phyloP scores from a whole-genome alignment of 2,329 filamentous ascomycete species.

The Cladosporium halotolerans region DNA sequence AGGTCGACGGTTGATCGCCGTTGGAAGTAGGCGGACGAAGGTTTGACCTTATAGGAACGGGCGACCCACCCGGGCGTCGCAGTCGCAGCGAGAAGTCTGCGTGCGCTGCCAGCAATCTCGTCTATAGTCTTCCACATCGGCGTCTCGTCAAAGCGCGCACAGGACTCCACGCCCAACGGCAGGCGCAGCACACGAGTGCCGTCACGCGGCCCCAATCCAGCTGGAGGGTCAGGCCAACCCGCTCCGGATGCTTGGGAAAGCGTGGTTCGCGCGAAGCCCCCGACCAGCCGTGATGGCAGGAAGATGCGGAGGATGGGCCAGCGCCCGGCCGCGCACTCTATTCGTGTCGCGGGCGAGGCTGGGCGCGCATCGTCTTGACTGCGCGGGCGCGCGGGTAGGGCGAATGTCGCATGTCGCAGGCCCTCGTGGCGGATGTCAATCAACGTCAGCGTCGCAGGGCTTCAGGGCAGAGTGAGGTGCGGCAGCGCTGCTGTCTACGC shows the following conservation, averaged over 20 bases:
- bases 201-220: constrained; percentile 4
- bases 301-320: too few species aligned
- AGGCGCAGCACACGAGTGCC: constrained; percentile 3
- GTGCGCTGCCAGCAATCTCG: constrained; percentile 9
- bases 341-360: constrained; percentile 3
- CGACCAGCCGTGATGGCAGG: too few species aligned
- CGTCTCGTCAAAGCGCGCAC: constrained; percentile 8
- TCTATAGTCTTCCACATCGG: constrained; percentile 7
- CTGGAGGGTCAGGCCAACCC: not conserved
- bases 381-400: too few species aligned
- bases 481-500: constrained; percentile 7
- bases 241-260: too few species aligned
- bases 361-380: not conserved
- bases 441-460: not conserved
- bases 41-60: too few species aligned
- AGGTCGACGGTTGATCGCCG: too few species aligned
- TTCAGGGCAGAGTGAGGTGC: constrained; percentile 1
- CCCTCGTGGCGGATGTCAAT: not conserved
- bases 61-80: not conserved
- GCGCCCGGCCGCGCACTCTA: not conserved
- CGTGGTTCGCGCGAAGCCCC: too few species aligned
- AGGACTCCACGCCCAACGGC: not conserved
- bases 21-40: too few species aligned
- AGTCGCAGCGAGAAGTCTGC: not conserved
- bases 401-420: too few species aligned